phyloP scores from a whole-genome alignment of 2,329 filamentous ascomycete genomes.

The Xylariaceae sp. region DNA sequence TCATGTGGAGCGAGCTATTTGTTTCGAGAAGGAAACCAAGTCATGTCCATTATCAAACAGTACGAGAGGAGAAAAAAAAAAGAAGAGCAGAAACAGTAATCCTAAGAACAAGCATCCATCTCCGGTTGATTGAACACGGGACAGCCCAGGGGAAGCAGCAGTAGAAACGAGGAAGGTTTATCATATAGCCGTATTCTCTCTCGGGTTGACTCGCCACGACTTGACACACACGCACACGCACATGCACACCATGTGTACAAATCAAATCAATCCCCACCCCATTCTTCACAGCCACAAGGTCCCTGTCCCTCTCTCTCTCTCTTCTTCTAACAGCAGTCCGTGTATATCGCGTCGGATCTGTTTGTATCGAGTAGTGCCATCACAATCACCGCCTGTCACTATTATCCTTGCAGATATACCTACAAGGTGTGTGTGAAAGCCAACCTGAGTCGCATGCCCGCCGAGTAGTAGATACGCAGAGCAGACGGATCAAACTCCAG shows the following conservation, averaged over 20 bases:
- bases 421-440: conserved; percentile 28
- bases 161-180: conserved; percentile 43
- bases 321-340: conserved; percentile 26
- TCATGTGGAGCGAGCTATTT: background rate
- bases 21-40: conserved; percentile 19
- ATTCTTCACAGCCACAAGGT: conserved; percentile 16
- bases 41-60: conserved; percentile 31
- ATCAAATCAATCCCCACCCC: conserved; percentile 2
- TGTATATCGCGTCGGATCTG: conserved; percentile 23
- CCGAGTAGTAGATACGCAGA: conserved; percentile 28
- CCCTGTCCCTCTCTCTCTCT: conserved; percentile 19
- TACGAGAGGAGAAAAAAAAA: conserved; percentile 29
- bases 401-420: conserved; percentile 28
- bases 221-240: conserved; percentile 34
- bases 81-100: conserved; percentile 28
- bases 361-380: conserved; percentile 23
- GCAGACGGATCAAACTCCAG: conserved; percentile 33
- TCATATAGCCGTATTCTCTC: conserved; percentile 42
- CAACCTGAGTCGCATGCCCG: conserved; percentile 29
- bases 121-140: conserved; percentile 30
- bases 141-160: conserved; percentile 35
- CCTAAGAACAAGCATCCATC: conserved; percentile 31
- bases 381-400: conserved; percentile 26
- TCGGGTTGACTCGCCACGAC: conserved; percentile 33
- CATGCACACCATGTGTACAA: conserved; percentile 31